Evolutionary conservation across 768 basidiomycete genomes (phyloP).

Genomic region (Amanita thiersii): DNA sequence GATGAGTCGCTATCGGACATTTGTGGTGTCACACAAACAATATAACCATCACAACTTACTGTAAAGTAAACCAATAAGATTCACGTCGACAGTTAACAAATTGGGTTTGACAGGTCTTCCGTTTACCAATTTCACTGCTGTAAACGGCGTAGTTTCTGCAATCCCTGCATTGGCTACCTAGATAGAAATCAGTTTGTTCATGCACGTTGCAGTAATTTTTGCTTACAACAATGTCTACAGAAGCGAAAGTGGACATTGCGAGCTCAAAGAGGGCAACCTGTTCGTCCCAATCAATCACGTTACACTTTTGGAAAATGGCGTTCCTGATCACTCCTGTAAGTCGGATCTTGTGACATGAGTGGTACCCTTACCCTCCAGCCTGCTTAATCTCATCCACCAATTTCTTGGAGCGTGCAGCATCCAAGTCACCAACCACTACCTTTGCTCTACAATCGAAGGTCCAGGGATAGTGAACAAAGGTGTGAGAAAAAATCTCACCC

Average conservation of each 20-base stretch:
- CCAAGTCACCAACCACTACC: conserved; percentile 45
- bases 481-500: conserved; percentile 26
- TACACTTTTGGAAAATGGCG: conserved; percentile 33
- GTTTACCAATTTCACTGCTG: conserved; percentile 20
- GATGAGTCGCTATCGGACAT: conserved; percentile 29
- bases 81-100: conserved; percentile 38
- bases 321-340: conserved; percentile 20
- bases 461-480: background rate
- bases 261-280: conserved; percentile 43
- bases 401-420: conserved; percentile 29
- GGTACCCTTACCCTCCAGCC: conserved; percentile 33
- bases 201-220: background rate
- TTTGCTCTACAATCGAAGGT: conserved; percentile 30
- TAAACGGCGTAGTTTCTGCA: conserved; percentile 25
- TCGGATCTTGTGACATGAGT: background rate
- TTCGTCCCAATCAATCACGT: conserved; percentile 49
- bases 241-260: conserved; percentile 34
- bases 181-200: conserved; percentile 1
- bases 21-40: background rate
- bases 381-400: conserved; percentile 31
- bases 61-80: conserved; percentile 39
- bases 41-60: conserved; percentile 23
- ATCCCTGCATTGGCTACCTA: conserved; percentile 46
- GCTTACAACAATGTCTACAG: conserved; percentile 47
- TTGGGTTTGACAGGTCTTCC: conserved; percentile 38